phyloP scores from a whole-genome alignment of 306 rosid species.

The Datisca glomerata region DNA sequence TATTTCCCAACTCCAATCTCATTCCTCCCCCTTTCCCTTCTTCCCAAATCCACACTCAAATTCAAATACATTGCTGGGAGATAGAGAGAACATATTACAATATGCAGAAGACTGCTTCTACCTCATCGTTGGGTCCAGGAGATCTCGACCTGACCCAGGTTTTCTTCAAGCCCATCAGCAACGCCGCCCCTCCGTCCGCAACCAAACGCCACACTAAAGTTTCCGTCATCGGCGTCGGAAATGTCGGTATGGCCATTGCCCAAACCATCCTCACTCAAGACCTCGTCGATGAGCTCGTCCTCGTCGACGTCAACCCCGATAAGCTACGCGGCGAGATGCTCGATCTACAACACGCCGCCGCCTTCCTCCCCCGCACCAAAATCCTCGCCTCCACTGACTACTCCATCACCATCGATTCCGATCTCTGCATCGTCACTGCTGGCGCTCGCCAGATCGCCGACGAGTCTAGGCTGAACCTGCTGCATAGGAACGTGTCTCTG shows the following conservation, averaged over 20 bases:
- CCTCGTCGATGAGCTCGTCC: conserved; percentile 64
- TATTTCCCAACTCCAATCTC: too few species aligned
- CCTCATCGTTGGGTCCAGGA: conserved; percentile 51
- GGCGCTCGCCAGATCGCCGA: conserved; percentile 28
- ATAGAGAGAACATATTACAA: too few species aligned
- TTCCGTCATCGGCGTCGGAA: conserved; percentile 81
- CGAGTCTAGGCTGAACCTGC: conserved; percentile 1
- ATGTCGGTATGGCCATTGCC: conserved; percentile 97
- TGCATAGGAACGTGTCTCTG: background rate
- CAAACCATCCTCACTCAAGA: conserved; percentile 89
- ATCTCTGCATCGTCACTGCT: conserved; percentile 78
- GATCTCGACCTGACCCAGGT: conserved; percentile 61
- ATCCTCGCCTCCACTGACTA: conserved; percentile 58
- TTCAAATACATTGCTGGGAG: too few species aligned
- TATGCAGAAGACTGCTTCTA: conserved; percentile 52
- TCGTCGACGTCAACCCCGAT: conserved; percentile 56
- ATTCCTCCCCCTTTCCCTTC: too few species aligned
- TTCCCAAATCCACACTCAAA: too few species aligned
- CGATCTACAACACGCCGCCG: conserved; percentile 80
- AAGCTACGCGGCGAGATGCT: conserved; percentile 93
- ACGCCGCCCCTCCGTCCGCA: conserved; percentile 43
- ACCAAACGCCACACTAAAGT: conserved; percentile 50
- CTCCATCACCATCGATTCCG: conserved; percentile 45
- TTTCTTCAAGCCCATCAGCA: conserved; percentile 49
- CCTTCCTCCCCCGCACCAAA: conserved; percentile 78